Evolutionary conservation across 257 asterid species (phyloP).

Genomic region (Nemophila menziesii): DNA sequence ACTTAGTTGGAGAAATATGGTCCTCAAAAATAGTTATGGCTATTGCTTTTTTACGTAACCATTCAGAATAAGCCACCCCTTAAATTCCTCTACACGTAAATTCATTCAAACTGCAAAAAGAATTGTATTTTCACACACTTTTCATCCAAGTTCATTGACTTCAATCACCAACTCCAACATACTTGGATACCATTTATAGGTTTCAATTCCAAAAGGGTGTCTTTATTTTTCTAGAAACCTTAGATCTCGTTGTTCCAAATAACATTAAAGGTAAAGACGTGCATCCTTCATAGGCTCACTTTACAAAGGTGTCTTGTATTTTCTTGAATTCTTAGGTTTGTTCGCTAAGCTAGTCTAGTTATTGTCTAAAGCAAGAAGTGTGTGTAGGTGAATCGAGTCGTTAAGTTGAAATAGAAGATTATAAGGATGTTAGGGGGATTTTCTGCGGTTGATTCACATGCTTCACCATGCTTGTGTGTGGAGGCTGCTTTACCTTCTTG

Average conservation of each 20-base stretch:
- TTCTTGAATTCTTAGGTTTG: neutral
- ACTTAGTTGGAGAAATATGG: constrained; percentile 1
- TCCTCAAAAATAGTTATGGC: neutral
- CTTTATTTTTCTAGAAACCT: constrained; percentile 2
- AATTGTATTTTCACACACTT: constrained; percentile 21
- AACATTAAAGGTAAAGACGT: neutral
- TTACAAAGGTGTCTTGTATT: neutral
- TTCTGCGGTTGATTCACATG: constrained; percentile 40
- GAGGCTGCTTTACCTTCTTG: constrained; percentile 33
- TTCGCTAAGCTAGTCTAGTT: neutral
- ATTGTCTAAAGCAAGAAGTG: too few species aligned
- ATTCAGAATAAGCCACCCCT: neutral
- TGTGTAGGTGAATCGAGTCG: neutral
- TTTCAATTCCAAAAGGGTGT: constrained; percentile 13
- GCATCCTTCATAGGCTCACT: too few species aligned
- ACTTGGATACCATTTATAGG: constrained; percentile 19
- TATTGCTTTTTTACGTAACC: constrained; percentile 3
- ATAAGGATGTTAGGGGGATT: constrained; percentile 41
- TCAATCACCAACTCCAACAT: constrained; percentile 18
- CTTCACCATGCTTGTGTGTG: constrained; percentile 35
- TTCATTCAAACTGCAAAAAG: constrained; percentile 8
- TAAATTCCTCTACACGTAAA: neutral
- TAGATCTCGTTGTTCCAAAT: too few species aligned
- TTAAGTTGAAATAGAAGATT: constrained; percentile 5
- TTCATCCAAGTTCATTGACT: constrained; percentile 18